Evolutionary conservation across 169 alveolate genomes (phyloP).

Genomic region (Plasmodium reichenowi): DNA sequence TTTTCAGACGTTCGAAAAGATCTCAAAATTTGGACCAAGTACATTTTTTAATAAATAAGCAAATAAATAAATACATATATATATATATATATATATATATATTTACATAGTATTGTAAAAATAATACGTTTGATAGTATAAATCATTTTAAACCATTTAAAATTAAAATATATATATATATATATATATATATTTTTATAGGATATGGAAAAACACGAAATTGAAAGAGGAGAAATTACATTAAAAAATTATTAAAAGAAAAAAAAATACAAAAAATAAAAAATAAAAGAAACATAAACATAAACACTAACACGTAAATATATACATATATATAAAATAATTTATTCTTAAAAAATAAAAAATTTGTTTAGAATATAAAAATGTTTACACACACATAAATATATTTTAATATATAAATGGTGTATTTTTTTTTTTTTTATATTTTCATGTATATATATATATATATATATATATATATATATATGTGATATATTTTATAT

Average conservation of each 20-base stretch:
- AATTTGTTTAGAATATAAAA: neutral
- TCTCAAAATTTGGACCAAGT: conserved; percentile 18
- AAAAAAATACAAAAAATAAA: conserved; percentile 5
- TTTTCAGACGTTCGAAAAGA: conserved; percentile 19
- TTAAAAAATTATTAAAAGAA: conserved; percentile 24
- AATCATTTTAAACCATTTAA: too few species aligned
- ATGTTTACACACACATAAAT: conserved; percentile 3
- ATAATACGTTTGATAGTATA: too few species aligned
- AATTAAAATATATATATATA: too few species aligned
- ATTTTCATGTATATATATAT: neutral
- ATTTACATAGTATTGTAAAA: too few species aligned
- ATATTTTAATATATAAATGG: neutral
- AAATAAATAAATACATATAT: neutral
- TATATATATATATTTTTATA: neutral
- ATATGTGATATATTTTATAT: neutral
- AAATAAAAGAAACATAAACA: neutral
- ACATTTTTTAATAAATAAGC: neutral
- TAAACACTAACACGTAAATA: neutral
- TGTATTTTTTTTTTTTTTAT: neutral
- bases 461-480: neutral
- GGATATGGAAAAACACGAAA: conserved; percentile 72
- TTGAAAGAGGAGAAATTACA: conserved; percentile 41
- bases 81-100: neutral
- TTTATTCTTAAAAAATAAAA: too few species aligned
- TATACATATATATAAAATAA: conserved; percentile 4